A percentile compares a stretch with the other conserved stretches of the same genome.
These are phyloP conservation scores for Artemisia tridentata DNA, from an alignment of 129 eudicot genomes.

Conservation along the genomic window DNA sequence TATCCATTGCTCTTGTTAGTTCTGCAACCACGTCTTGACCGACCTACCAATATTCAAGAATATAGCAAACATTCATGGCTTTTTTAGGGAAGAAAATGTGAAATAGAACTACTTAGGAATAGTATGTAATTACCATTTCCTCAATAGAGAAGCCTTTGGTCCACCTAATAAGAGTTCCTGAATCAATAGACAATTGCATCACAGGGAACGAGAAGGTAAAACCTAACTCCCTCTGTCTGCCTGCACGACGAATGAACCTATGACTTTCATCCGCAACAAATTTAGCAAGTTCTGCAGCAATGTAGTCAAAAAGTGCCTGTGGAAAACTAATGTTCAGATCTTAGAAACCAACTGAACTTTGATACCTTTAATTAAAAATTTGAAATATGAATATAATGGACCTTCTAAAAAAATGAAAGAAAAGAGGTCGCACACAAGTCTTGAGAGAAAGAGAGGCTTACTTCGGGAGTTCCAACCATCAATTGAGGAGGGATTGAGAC, in stretches of 20 bases:
- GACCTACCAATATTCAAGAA: slow-evolving; percentile 23
- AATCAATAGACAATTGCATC: slow-evolving; percentile 77
- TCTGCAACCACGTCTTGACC: slow-evolving; percentile 52
- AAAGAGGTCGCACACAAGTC: background rate
- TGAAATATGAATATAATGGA: background rate
- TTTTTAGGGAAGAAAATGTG: too few species aligned
- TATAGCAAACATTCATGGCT: too few species aligned
- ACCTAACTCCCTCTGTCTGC: slow-evolving; percentile 82
- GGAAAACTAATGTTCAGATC: slow-evolving; percentile 19
- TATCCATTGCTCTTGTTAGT: slow-evolving; percentile 63
- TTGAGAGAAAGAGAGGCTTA: slow-evolving; percentile 33
- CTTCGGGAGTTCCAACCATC: slow-evolving; percentile 84
- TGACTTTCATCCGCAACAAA: slow-evolving; percentile 67
- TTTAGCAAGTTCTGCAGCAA: slow-evolving; percentile 72
- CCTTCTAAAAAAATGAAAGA: too few species aligned
- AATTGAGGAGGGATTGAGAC: slow-evolving; percentile 75
- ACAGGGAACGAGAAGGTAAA: slow-evolving; percentile 98
- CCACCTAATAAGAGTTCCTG: slow-evolving; percentile 89
- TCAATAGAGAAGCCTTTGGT: slow-evolving; percentile 87
- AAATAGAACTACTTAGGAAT: too few species aligned
- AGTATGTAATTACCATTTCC: slow-evolving; percentile 46
- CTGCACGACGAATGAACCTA: slow-evolving; percentile 52
- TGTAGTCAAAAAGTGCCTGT: slow-evolving; percentile 88
- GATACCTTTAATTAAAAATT: background rate
- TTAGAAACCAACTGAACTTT: slow-evolving; percentile 9